Percentiles rank a stretch among this genome's conserved stretches.
Conservation (phyloP, 179 eudicot genomes). For the Nepenthes alata region DNA sequence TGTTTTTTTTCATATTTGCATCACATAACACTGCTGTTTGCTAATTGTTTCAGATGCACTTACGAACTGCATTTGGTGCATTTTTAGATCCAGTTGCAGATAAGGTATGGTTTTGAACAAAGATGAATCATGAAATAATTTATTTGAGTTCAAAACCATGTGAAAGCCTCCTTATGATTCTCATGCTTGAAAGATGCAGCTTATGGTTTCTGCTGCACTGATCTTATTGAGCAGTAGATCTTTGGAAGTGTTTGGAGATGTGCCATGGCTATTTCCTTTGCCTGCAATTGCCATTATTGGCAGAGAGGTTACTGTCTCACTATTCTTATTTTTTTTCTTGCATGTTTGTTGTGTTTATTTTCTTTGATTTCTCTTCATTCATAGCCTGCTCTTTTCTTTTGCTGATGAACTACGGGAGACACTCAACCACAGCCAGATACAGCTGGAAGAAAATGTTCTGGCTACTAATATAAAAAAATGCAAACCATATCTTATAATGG, state of each 20-base stretch:
- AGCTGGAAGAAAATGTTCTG: no score
- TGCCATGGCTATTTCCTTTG: conserved; percentile 74
- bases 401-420: no score
- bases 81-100: conserved; percentile 99
- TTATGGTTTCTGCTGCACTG: conserved; percentile 97
- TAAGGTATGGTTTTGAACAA: conserved; percentile 38
- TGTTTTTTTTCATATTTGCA: neutral
- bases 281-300: conserved; percentile 92
- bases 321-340: neutral
- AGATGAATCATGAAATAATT: neutral
- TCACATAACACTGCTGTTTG: neutral
- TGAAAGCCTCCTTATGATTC: conserved; percentile 11
- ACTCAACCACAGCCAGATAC: no score
- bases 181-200: conserved; percentile 47
- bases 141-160: neutral
- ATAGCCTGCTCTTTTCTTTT: neutral
- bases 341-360: neutral
- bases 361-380: conserved; percentile 3
- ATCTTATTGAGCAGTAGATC: conserved; percentile 83
- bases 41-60: conserved; percentile 49
- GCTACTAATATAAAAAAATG: no score
- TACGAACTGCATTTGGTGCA: conserved; percentile 86
- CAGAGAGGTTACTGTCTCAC: conserved; percentile 57
- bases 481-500: no score
- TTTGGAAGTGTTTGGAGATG: conserved; percentile 59